Conservation (phyloP, 2,329 filamentous ascomycete species). For the Colletotrichum sp. region DNA sequence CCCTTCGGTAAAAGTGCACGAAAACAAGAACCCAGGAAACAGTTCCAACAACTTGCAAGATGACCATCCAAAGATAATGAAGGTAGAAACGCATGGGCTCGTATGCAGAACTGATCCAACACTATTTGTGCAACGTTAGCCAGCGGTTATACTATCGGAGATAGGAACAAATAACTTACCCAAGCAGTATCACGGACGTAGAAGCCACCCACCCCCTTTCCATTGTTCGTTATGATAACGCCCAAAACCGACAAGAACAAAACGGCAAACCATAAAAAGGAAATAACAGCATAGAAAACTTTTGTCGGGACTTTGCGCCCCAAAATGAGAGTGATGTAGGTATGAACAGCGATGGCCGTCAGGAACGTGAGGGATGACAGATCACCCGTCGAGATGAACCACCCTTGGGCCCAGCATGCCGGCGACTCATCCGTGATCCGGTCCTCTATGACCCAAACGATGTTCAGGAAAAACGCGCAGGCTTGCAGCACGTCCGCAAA, state of each 20-base stretch:
- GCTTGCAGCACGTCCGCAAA: slow-evolving; percentile 64
- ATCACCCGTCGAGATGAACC: slow-evolving; percentile 63
- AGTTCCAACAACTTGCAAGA: slow-evolving; percentile 38
- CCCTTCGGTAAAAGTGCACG: slow-evolving; percentile 30
- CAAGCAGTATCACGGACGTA: slow-evolving; percentile 62
- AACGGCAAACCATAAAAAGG: slow-evolving; percentile 52
- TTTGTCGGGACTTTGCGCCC: slow-evolving; percentile 49
- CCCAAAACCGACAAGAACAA: slow-evolving; percentile 3
- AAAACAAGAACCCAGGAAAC: slow-evolving; percentile 42
- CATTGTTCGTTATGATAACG: slow-evolving; percentile 7
- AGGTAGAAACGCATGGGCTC: slow-evolving; percentile 58
- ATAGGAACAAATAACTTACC: slow-evolving; percentile 39
- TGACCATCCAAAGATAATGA: slow-evolving; percentile 68
- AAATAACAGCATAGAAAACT: slow-evolving; percentile 47
- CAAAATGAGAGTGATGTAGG: slow-evolving; percentile 58
- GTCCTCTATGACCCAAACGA: slow-evolving; percentile 54
- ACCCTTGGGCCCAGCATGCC: slow-evolving; percentile 60
- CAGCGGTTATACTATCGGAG: neutral
- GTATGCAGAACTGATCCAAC: slow-evolving; percentile 64
- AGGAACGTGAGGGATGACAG: slow-evolving; percentile 63
- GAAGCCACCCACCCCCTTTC: slow-evolving; percentile 25
- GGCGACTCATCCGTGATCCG: slow-evolving; percentile 50
- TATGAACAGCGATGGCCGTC: slow-evolving; percentile 61
- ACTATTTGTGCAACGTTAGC: slow-evolving; percentile 40
- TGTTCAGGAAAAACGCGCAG: slow-evolving; percentile 59